A percentile compares a stretch with the other conserved stretches of the same genome.
phyloP scores from a whole-genome alignment of 1,284 basidiomycete species.

The Sporisorium scitamineum region DNA sequence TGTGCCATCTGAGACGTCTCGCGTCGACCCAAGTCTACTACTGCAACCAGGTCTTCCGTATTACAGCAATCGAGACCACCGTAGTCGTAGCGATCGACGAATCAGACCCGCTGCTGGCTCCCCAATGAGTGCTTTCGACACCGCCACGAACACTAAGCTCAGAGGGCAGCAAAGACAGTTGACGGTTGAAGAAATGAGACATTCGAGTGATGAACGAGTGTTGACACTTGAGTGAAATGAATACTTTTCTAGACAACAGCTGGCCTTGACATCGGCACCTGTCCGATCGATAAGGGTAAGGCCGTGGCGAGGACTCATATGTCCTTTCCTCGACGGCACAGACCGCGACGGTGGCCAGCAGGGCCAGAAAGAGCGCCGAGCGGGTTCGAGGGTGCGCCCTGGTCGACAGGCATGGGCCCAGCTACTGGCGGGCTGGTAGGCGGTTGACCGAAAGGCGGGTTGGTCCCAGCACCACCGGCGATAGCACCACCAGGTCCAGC shows the following conservation, averaged over 20 bases:
- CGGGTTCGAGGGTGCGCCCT: too few species aligned
- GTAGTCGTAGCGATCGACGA: too few species aligned
- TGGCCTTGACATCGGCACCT: neutral
- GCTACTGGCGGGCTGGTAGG: neutral
- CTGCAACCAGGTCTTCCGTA: too few species aligned
- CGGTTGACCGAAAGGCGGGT: neutral
- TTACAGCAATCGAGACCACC: too few species aligned
- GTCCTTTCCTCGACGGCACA: neutral
- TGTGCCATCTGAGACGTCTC: too few species aligned
- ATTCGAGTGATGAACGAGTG: neutral
- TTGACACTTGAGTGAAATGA: neutral
- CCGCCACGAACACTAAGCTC: too few species aligned
- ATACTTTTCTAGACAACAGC: neutral
- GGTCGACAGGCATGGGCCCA: neutral
- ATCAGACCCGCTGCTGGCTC: too few species aligned
- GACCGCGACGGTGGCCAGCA: slow-evolving; percentile 10
- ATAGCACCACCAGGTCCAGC: neutral
- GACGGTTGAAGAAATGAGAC: neutral
- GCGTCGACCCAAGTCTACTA: too few species aligned
- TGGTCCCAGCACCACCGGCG: neutral
- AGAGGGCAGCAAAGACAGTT: neutral
- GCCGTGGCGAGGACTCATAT: neutral
- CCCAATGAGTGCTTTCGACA: too few species aligned
- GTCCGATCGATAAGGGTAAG: neutral
- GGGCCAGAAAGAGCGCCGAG: slow-evolving; percentile 1